Conservation (phyloP, 1,284 basidiomycete genomes). For the Ustanciosporium gigantosporum region DNA sequence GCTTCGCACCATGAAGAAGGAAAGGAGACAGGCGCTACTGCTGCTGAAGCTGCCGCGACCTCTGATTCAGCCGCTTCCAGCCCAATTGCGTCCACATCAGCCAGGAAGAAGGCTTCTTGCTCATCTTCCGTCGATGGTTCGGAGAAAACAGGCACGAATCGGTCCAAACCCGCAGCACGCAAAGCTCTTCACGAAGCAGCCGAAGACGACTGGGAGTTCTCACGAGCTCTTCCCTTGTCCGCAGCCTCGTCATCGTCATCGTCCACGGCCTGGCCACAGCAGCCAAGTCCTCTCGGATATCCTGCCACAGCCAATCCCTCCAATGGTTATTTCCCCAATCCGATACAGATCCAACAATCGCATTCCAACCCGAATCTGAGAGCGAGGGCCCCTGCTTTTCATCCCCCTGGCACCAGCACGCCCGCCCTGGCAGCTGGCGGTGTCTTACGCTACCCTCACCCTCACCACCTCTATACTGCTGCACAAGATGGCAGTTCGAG, state of each 20-base stretch:
- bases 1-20: conserved; percentile 4
- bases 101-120: no score
- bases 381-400: conserved; percentile 21
- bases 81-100: not conserved
- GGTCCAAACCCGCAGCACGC: not conserved
- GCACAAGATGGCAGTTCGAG: no score
- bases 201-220: conserved; percentile 32
- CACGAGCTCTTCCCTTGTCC: conserved; percentile 8
- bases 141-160: no score
- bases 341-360: conserved; percentile 17
- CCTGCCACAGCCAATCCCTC: conserved; percentile 1
- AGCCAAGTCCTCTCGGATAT: conserved; percentile 16
- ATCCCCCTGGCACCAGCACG: conserved; percentile 22
- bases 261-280: conserved; percentile 3
- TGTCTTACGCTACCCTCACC: no score
- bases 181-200: not conserved
- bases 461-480: no score
- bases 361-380: conserved; percentile 29
- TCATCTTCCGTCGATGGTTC: no score
- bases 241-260: not conserved
- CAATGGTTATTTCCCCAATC: conserved; percentile 13
- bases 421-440: conserved; percentile 10
- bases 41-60: not conserved
- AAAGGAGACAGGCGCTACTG: not conserved
- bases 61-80: not conserved